A percentile compares a stretch with the other conserved stretches of the same genome.
phyloP scores from a whole-genome alignment of 495 filamentous ascomycete species.

The Pyrenula massariospora region DNA sequence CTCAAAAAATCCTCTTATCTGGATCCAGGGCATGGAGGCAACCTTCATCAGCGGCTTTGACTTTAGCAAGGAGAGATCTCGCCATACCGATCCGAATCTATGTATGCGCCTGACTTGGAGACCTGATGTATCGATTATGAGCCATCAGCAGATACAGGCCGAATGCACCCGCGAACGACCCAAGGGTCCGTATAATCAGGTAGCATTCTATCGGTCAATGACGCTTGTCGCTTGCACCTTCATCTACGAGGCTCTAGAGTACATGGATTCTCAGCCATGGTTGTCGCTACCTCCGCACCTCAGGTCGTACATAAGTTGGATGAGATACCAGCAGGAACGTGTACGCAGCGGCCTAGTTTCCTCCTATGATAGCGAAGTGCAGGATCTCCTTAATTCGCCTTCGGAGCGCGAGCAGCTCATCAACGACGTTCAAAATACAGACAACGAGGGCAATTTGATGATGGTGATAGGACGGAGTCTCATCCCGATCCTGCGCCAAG shows the following conservation, averaged over 20 bases:
- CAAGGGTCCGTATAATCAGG: not conserved
- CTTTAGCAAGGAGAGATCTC: not conserved
- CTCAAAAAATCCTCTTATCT: slow-evolving; percentile 1
- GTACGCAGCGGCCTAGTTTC: not conserved
- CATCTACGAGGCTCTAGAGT: not conserved
- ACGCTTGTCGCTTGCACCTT: not conserved
- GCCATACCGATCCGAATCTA: not conserved
- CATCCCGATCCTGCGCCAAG: slow-evolving; percentile 17
- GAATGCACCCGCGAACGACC: not conserved
- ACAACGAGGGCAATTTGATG: slow-evolving; percentile 13
- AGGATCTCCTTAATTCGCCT: not conserved
- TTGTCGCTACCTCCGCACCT: slow-evolving; percentile 2
- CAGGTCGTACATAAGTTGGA: slow-evolving; percentile 1
- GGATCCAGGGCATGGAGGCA: slow-evolving; percentile 1
- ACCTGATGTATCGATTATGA: slow-evolving; percentile 2
- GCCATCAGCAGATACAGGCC: not conserved
- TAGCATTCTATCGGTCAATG: not conserved
- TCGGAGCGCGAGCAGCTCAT: not conserved
- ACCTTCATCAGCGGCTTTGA: not conserved
- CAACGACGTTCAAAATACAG: slow-evolving; percentile 1
- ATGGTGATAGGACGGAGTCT: slow-evolving; percentile 21
- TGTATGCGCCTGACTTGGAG: slow-evolving; percentile 2
- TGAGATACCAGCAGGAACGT: slow-evolving; percentile 2
- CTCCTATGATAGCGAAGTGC: not conserved
- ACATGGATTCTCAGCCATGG: not conserved